phyloP scores from a whole-genome alignment of 441 rosid genomes.

The Manihot esculenta region DNA sequence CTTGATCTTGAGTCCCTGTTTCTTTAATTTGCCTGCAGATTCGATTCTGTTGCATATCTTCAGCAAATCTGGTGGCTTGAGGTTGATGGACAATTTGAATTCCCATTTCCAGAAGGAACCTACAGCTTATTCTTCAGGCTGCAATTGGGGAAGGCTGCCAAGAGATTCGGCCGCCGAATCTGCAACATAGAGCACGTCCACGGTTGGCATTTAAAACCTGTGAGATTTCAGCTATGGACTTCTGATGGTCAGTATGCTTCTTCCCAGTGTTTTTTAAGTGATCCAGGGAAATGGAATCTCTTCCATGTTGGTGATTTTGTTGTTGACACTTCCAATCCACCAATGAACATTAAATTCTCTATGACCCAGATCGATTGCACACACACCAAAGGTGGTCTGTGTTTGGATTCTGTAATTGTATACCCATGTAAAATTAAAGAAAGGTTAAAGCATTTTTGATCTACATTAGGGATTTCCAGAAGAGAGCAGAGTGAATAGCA shows the following conservation, averaged over 20 bases:
- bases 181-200: slow-evolving; percentile 75
- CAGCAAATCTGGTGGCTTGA: slow-evolving; percentile 99
- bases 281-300: slow-evolving; percentile 68
- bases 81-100: slow-evolving; percentile 79
- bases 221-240: slow-evolving; percentile 82
- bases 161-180: slow-evolving; percentile 63
- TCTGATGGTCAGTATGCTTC: slow-evolving; percentile 72
- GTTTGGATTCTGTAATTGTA: slow-evolving; percentile 67
- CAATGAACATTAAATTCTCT: slow-evolving; percentile 60
- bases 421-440: slow-evolving; percentile 52
- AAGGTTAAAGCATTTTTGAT: slow-evolving; percentile 53
- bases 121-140: slow-evolving; percentile 85
- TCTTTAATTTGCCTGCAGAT: slow-evolving; percentile 42
- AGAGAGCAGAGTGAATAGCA: background rate
- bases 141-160: slow-evolving; percentile 59
- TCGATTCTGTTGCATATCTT: slow-evolving; percentile 73
- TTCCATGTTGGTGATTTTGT: slow-evolving; percentile 77
- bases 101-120: slow-evolving; percentile 77
- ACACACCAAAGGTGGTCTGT: slow-evolving; percentile 88
- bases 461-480: background rate
- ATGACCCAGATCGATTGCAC: slow-evolving; percentile 92
- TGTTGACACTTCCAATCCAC: slow-evolving; percentile 36
- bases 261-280: slow-evolving; percentile 61
- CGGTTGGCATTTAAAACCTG: slow-evolving; percentile 91
- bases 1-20: slow-evolving; percentile 18